These are phyloP conservation scores for Tulasnella sp. DNA, from an alignment of 768 basidiomycete species.

Conservation along the genomic window DNA sequence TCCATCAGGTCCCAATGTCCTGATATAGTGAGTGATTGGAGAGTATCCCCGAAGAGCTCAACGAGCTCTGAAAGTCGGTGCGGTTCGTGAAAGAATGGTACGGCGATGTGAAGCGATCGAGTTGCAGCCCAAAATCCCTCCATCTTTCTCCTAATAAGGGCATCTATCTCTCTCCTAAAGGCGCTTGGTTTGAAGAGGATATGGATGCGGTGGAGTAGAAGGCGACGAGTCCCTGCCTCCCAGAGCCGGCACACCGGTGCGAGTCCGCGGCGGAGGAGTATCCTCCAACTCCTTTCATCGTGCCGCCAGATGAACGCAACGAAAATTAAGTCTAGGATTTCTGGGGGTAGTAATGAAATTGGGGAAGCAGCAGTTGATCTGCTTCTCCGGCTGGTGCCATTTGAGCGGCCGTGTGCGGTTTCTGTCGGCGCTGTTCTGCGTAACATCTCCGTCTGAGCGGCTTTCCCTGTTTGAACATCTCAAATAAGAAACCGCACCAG, in stretches of 20 bases:
- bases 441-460: too few species aligned
- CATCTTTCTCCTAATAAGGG: not conserved
- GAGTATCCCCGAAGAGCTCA: not conserved
- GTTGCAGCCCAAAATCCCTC: not conserved
- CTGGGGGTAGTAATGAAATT: not conserved
- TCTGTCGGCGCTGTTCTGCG: not conserved
- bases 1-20: not conserved
- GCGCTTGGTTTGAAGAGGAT: not conserved
- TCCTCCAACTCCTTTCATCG: not conserved
- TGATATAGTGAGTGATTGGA: not conserved
- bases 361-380: not conserved
- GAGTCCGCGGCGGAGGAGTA: not conserved
- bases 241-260: not conserved
- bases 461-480: too few species aligned
- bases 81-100: not conserved
- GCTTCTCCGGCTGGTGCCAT: not conserved
- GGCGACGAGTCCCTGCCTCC: not conserved
- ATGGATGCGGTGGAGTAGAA: not conserved
- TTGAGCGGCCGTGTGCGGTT: not conserved
- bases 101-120: not conserved
- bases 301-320: not conserved
- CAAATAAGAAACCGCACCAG: too few species aligned
- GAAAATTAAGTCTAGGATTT: not conserved
- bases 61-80: not conserved
- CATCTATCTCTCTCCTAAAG: not conserved